Percentiles rank a stretch among this genome's conserved stretches.
Conservation (phyloP, 75 land plant species). For the Cryptomeria japonica region DNA sequence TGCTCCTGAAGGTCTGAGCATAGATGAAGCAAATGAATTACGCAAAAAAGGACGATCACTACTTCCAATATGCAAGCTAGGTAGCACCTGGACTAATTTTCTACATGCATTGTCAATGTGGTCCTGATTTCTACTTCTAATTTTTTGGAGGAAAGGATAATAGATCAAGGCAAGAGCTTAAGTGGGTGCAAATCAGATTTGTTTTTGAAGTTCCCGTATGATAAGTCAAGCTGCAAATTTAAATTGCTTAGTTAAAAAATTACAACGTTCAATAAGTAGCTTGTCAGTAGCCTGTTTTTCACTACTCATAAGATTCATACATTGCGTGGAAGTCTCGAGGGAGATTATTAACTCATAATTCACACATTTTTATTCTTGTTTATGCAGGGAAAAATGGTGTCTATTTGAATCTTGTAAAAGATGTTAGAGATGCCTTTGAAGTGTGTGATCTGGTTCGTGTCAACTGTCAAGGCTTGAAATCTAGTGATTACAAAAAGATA, state of each 20-base stretch:
- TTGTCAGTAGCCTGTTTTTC: background rate
- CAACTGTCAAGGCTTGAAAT: constrained; percentile 23
- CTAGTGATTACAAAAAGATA: constrained; percentile 19
- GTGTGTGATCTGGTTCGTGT: constrained; percentile 27
- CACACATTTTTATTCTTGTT: background rate
- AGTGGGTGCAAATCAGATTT: background rate
- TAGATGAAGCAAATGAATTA: constrained; percentile 56
- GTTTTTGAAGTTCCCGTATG: background rate
- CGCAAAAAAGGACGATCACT: constrained; percentile 54
- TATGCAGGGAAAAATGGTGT: constrained; percentile 34
- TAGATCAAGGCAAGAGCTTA: background rate
- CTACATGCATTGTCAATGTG: constrained; percentile 66
- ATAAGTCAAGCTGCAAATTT: background rate
- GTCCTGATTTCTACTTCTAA: constrained; percentile 62
- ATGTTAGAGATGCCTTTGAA: constrained; percentile 30
- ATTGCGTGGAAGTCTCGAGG: too few species aligned
- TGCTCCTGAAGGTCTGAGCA: constrained; percentile 72
- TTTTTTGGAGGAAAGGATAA: background rate
- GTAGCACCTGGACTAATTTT: constrained; percentile 25
- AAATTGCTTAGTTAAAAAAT: background rate
- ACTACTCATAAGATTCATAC: background rate
- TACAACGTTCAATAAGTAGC: background rate
- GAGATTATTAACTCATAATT: background rate
- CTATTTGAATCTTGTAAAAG: constrained; percentile 20
- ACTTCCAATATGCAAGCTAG: constrained; percentile 63